These are phyloP conservation scores for Amanita jacksonii DNA, from an alignment of 768 basidiomycete species.

Conservation along the genomic window DNA sequence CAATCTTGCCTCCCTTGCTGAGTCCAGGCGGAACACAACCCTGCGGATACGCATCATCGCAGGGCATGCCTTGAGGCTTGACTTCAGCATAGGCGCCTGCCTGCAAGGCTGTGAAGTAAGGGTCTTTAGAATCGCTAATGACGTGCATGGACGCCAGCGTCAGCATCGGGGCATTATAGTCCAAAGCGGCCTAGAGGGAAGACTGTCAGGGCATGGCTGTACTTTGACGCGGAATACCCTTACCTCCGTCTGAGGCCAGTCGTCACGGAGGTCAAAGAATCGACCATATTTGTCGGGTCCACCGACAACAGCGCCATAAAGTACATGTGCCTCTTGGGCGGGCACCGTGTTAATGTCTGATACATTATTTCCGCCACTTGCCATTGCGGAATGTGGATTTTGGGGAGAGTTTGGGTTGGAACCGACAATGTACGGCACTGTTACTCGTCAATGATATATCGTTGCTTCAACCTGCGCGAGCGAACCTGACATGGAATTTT, in stretches of 20 bases:
- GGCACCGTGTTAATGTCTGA: slow-evolving; percentile 64
- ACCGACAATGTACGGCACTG: slow-evolving; percentile 82
- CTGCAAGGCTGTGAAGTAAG: slow-evolving; percentile 65
- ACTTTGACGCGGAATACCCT: slow-evolving; percentile 9
- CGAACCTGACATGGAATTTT: slow-evolving; percentile 82
- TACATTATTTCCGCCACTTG: slow-evolving; percentile 74
- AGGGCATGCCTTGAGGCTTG: slow-evolving; percentile 61
- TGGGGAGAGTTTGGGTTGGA: slow-evolving; percentile 82
- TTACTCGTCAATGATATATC: slow-evolving; percentile 1
- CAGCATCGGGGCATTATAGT: slow-evolving; percentile 88
- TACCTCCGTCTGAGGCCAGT: slow-evolving; percentile 87
- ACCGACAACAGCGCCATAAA: slow-evolving; percentile 86
- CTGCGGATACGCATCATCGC: slow-evolving; percentile 58
- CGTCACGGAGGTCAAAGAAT: slow-evolving; percentile 79
- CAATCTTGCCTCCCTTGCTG: slow-evolving; percentile 54
- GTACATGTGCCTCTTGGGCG: slow-evolving; percentile 56
- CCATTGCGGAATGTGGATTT: slow-evolving; percentile 87
- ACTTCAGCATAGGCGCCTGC: slow-evolving; percentile 56
- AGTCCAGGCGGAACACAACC: slow-evolving; percentile 45
- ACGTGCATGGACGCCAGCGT: slow-evolving; percentile 74
- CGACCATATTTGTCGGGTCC: slow-evolving; percentile 71
- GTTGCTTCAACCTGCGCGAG: too few relatives aligned
- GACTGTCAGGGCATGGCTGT: neutral
- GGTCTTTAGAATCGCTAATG: slow-evolving; percentile 57
- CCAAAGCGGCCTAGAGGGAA: slow-evolving; percentile 53